Evolutionary conservation across 306 rosid species (phyloP), one percentile per base, ranked within the genome.

Genomic region (Sophora flavescens): DNA sequence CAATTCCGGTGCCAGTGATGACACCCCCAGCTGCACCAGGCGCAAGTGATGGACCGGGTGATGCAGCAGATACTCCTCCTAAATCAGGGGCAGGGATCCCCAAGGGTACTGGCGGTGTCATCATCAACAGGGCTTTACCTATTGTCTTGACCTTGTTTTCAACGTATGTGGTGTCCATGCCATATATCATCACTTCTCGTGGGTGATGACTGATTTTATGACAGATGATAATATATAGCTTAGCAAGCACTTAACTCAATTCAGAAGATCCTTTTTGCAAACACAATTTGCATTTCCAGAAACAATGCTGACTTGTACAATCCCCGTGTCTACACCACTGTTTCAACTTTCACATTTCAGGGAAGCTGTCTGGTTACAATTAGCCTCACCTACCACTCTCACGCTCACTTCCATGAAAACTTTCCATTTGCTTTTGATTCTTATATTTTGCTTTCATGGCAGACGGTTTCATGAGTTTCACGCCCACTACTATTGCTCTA

Each of bases 21-120:
- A 0, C 11, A 5, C 75, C 81, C 13, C 10, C 48, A 1, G 4
- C 48, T 39, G 44, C 5, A 1, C 44, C 44, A 39, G 44, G 44
- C 9, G n/a, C 51, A 12, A 16, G 56, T 51, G 56, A 16, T 15
- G 56, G 1, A 6, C 17, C 16, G 2, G 54, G 50, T 35, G 58
- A 56, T 6, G 65, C 26, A 52, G 57, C n/a, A 0, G 68, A 3
- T 4, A 0, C 3, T 13, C 39, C 52, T 2, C 2, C 32, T 4
- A 57, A 73, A 1, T 56, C 79, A 14, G 79, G 69, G 75, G 58
- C 84, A 54, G 79, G 75, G 79, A 54, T 4, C 30, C 5, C 4
- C 5, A 41, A 45, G 17, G 56, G 17, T 45, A 44, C 58, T 32
- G 63, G 3, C 2, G 13, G 2, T 28, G 30, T 28, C 30, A 28